Conservation (phyloP, 2,329 filamentous ascomycete species). For the Metarhizium album region DNA sequence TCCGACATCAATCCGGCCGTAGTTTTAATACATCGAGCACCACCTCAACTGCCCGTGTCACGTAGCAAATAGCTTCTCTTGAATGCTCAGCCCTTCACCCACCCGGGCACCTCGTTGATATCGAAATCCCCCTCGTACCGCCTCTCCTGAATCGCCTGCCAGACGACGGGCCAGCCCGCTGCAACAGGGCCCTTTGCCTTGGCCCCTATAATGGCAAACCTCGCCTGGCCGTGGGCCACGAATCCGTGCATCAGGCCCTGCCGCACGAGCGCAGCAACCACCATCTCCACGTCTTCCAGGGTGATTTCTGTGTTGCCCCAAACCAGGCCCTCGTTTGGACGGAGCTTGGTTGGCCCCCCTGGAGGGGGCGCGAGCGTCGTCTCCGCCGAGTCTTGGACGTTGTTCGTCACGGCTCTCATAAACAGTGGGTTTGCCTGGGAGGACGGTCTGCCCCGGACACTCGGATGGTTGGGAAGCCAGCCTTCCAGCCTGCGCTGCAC, state of each 20-base stretch:
- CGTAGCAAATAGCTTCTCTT: no score
- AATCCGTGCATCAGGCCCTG: constrained; percentile 79
- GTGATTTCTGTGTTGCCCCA: constrained; percentile 52
- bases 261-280: constrained; percentile 64
- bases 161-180: constrained; percentile 68
- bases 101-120: constrained; percentile 62
- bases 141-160: constrained; percentile 53
- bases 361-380: constrained; percentile 37
- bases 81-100: constrained; percentile 44
- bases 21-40: background rate
- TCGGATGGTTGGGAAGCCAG: constrained; percentile 32
- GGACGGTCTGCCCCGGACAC: constrained; percentile 23
- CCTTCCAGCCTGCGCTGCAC: constrained; percentile 55
- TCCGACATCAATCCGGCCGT: background rate
- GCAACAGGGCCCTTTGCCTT: constrained; percentile 53
- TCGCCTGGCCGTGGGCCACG: constrained; percentile 62
- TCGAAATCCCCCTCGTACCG: constrained; percentile 47
- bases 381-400: constrained; percentile 22
- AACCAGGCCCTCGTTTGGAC: constrained; percentile 48
- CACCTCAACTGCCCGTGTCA: no score
- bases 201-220: constrained; percentile 75
- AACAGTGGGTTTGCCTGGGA: constrained; percentile 39
- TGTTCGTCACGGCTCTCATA: constrained; percentile 41
- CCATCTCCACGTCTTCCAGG: constrained; percentile 61
- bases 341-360: constrained; percentile 34